A percentile compares a stretch with the other conserved stretches of the same genome.
phyloP scores from a whole-genome alignment of 306 rosid species.

The Medicago ruthenica region DNA sequence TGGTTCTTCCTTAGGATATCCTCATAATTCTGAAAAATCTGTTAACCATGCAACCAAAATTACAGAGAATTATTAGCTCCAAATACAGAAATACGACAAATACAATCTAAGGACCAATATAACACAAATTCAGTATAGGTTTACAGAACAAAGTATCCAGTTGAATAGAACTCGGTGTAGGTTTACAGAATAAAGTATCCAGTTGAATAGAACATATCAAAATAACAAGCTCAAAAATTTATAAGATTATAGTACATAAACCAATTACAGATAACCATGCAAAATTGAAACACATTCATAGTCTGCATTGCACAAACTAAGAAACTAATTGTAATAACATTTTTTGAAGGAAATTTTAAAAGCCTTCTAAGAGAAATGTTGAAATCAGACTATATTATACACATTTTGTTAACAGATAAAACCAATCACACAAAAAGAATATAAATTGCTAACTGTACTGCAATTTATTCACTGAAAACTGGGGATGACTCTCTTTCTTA shows the following conservation, averaged over 20 bases:
- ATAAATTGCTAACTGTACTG: not conserved
- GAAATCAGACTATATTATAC: conserved; percentile 21
- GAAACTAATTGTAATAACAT: conserved; percentile 1
- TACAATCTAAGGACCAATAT: conserved; percentile 21
- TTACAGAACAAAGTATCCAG: not conserved
- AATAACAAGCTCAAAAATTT: conserved; percentile 1
- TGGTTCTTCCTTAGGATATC: conserved; percentile 75
- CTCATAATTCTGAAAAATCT: conserved; percentile 82
- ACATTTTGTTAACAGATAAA: not conserved
- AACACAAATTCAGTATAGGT: conserved; percentile 19
- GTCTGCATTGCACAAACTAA: conserved; percentile 8
- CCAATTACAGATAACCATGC: conserved; percentile 1
- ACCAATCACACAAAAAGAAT: not conserved
- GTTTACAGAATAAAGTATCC: not conserved
- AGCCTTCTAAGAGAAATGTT: not conserved
- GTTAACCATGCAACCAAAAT: conserved; percentile 46
- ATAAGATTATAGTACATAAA: conserved; percentile 19
- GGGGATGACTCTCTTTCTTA: not conserved
- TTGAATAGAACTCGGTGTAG: conserved; percentile 5
- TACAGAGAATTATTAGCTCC: conserved; percentile 31
- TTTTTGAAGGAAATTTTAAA: conserved; percentile 19
- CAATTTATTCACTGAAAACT: not conserved
- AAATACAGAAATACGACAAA: conserved; percentile 19
- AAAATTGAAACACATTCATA: conserved; percentile 23
- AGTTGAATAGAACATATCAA: conserved; percentile 16